Conservation (phyloP, 306 rosid genomes). For the Citrullus colocynthis region DNA sequence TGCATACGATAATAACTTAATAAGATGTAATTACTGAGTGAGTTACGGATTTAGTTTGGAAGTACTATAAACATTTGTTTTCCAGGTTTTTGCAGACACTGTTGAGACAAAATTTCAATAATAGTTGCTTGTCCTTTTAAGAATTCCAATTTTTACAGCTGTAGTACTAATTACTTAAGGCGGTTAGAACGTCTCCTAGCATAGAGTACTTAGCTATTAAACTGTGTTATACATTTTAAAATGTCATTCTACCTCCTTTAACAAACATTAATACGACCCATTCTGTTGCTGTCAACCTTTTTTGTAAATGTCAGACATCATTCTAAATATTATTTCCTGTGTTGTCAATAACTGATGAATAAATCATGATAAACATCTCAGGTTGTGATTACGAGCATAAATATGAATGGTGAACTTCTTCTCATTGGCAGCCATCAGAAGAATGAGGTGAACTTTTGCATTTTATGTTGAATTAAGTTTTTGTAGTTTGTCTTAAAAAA, state of each 20-base stretch:
- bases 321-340: background rate
- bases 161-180: background rate
- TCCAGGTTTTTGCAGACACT: background rate
- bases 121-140: background rate
- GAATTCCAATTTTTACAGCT: background rate
- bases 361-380: constrained; percentile 8
- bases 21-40: background rate
- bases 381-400: constrained; percentile 73
- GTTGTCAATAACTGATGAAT: background rate
- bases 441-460: constrained; percentile 20
- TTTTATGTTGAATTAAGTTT: background rate
- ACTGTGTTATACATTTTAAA: background rate
- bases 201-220: background rate
- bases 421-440: constrained; percentile 56
- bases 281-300: background rate
- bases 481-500: background rate
- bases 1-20: background rate
- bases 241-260: background rate
- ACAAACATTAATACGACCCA: background rate
- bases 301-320: constrained; percentile 1
- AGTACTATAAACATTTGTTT: background rate
- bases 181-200: background rate
- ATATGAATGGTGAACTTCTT: constrained; percentile 34
- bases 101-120: background rate
- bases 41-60: background rate